Percentiles rank a stretch among this genome's conserved stretches.
phyloP scores from a whole-genome alignment of 148 eudicot species.

The Chenopodium suecicum region DNA sequence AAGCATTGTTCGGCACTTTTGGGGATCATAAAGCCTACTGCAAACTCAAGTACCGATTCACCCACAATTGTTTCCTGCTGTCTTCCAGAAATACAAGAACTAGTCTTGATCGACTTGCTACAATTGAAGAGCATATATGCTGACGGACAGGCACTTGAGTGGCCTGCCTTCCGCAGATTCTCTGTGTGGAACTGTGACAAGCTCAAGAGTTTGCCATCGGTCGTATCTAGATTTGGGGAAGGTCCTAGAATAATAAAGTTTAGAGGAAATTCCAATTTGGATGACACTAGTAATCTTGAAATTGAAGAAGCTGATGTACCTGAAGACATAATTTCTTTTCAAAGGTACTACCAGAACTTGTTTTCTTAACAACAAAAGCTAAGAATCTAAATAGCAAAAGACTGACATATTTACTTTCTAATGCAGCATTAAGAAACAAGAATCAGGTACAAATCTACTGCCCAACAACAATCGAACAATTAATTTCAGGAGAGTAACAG shows the following conservation, averaged over 20 bases:
- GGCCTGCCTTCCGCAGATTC: not conserved
- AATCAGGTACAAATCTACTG: no score
- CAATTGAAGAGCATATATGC: not conserved
- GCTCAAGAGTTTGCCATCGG: not conserved
- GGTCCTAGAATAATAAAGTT: not conserved
- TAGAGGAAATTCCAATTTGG: not conserved
- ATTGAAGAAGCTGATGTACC: not conserved
- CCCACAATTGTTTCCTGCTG: not conserved
- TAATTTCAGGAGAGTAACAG: not conserved
- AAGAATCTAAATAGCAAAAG: no score
- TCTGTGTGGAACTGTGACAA: conserved; percentile 10
- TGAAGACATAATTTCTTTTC: not conserved
- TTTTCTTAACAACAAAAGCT: no score
- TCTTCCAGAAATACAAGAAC: conserved; percentile 2
- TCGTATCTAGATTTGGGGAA: not conserved
- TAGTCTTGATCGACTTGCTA: conserved; percentile 9
- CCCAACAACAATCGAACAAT: not conserved
- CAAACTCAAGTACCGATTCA: not conserved
- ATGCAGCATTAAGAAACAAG: not conserved
- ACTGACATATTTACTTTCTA: not conserved
- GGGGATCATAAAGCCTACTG: not conserved
- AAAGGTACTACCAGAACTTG: not conserved
- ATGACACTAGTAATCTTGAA: not conserved
- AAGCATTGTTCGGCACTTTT: not conserved
- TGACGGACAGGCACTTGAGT: not conserved